Percentiles rank a stretch among this genome's conserved stretches.
Conservation (phyloP, 2,329 filamentous ascomycete genomes). For the Hymenoscyphus albidus region DNA sequence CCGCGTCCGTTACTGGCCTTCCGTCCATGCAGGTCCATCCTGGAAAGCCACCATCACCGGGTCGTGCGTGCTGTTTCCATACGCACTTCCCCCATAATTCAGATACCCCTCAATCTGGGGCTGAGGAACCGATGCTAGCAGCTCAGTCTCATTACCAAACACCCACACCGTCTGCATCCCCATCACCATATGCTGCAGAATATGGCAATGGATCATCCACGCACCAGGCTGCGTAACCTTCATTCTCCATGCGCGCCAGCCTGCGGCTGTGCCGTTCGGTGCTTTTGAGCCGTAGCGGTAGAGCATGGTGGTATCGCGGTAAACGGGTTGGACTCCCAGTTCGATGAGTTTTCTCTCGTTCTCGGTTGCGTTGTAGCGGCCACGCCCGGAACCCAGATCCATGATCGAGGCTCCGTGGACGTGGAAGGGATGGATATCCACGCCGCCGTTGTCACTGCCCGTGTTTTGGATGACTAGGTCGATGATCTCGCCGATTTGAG, state of each 20-base stretch:
- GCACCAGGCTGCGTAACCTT: conserved; percentile 44
- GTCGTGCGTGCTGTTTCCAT: no score
- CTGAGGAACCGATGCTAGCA: conserved; percentile 22
- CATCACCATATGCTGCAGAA: conserved; percentile 47
- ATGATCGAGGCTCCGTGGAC: conserved; percentile 43
- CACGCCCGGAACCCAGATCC: conserved; percentile 44
- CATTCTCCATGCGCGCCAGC: conserved; percentile 50
- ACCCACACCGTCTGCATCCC: conserved; percentile 39
- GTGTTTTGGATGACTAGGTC: conserved; percentile 43
- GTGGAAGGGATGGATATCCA: conserved; percentile 46
- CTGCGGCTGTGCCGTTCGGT: conserved; percentile 34
- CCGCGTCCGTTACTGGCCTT: no score
- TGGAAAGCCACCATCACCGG: no score
- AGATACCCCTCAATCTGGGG: conserved; percentile 35
- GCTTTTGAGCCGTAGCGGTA: conserved; percentile 42
- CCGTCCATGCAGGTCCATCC: no score
- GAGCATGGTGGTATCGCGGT: conserved; percentile 42
- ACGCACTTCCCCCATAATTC: conserved; percentile 32
- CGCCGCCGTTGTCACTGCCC: conserved; percentile 36
- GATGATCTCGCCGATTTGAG: conserved; percentile 43
- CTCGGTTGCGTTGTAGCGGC: conserved; percentile 39
- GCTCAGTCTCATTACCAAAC: conserved; percentile 33
- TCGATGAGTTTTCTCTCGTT: conserved; percentile 39
- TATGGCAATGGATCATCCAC: conserved; percentile 50
- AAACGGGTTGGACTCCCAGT: conserved; percentile 17